phyloP scores from a whole-genome alignment of 345 rosid species.

The Boechera stricta region DNA sequence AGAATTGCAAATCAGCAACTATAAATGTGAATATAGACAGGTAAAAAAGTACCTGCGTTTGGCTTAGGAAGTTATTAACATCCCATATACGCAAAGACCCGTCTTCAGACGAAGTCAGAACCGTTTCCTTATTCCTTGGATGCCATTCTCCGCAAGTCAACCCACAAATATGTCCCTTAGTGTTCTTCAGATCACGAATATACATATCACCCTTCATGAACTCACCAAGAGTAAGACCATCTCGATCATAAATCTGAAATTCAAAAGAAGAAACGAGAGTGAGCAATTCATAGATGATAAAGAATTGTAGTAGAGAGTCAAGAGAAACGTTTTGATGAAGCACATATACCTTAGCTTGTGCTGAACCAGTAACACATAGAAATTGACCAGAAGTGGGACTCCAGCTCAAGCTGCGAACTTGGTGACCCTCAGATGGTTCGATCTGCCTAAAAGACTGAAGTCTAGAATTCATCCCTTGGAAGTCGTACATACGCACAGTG shows the following conservation, averaged over 20 bases:
- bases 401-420: constrained; percentile 94
- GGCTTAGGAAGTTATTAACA: constrained; percentile 92
- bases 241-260: constrained; percentile 89
- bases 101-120: constrained; percentile 95
- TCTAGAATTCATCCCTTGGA: constrained; percentile 95
- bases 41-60: constrained; percentile 67
- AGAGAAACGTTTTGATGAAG: background rate
- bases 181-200: constrained; percentile 94
- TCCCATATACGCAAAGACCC: constrained; percentile 98
- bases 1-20: background rate
- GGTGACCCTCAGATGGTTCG: constrained; percentile 95
- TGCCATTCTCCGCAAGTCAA: constrained; percentile 98
- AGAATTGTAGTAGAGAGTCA: background rate
- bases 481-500: constrained; percentile 86
- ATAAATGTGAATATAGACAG: constrained; percentile 5
- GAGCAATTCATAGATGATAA: constrained; percentile 4
- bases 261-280: constrained; percentile 13
- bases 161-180: constrained; percentile 93
- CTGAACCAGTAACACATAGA: constrained; percentile 91
- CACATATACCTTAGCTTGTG: constrained; percentile 87
- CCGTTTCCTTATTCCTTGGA: constrained; percentile 79
- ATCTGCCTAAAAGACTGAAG: constrained; percentile 91
- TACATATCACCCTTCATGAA: constrained; percentile 99
- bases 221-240: constrained; percentile 94
- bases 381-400: constrained; percentile 90